These are phyloP conservation scores for Fusarium coffeatum DNA, from an alignment of 2,329 filamentous ascomycete species.

Conservation along the genomic window DNA sequence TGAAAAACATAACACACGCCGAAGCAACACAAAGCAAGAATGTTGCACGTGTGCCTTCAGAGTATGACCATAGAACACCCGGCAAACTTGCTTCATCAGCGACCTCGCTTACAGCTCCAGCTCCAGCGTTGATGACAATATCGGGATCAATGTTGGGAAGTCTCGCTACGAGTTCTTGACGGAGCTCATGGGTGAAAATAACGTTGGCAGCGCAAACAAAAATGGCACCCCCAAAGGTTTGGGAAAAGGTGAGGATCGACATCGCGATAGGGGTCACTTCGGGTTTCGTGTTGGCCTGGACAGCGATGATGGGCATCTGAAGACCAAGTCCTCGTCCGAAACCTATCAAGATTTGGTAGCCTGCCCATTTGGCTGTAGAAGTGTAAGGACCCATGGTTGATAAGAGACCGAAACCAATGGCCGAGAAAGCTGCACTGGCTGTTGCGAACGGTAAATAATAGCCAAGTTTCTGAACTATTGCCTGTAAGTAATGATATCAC, in stretches of 20 bases:
- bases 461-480: constrained; percentile 49
- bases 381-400: constrained; percentile 55
- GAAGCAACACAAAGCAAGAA: constrained; percentile 50
- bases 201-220: constrained; percentile 55
- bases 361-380: constrained; percentile 55
- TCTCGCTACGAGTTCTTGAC: constrained; percentile 45
- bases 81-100: constrained; percentile 49
- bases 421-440: constrained; percentile 47
- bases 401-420: constrained; percentile 55
- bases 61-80: constrained; percentile 56
- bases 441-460: constrained; percentile 60
- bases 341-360: constrained; percentile 57
- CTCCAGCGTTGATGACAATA: constrained; percentile 56
- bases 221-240: constrained; percentile 57
- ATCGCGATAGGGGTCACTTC: constrained; percentile 46
- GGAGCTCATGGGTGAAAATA: constrained; percentile 50
- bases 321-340: constrained; percentile 58
- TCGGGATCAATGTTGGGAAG: constrained; percentile 48
- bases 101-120: constrained; percentile 52
- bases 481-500: neutral
- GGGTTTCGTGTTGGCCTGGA: constrained; percentile 45
- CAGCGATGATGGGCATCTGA: constrained; percentile 54
- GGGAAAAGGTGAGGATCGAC: constrained; percentile 43
- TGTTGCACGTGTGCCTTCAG: constrained; percentile 48
- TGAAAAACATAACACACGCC: constrained; percentile 49